Evolutionary conservation across 139 green algal genomes (phyloP).

Genomic region (Haematococcus sp.): DNA sequence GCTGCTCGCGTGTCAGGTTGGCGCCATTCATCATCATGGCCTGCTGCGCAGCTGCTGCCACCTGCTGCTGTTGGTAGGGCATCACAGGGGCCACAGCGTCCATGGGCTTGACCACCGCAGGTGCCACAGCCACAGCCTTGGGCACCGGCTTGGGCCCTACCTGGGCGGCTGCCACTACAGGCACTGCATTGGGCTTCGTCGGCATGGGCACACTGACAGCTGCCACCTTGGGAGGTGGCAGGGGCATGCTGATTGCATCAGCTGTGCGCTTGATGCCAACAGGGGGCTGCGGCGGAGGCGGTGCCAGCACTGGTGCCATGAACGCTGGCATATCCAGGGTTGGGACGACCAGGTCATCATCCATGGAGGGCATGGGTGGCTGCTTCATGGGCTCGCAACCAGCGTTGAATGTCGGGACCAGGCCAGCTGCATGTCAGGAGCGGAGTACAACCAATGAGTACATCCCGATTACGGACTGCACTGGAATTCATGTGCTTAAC

Average conservation of each 20-base stretch:
- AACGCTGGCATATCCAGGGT: not conserved
- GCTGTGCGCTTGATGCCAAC: conserved; percentile 1
- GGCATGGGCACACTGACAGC: not conserved
- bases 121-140: too few relatives aligned
- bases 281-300: not conserved
- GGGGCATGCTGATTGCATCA: not conserved
- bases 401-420: conserved; percentile 26
- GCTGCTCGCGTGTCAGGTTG: conserved; percentile 48
- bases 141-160: too few relatives aligned
- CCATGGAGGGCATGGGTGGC: not conserved
- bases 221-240: conserved; percentile 1
- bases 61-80: not conserved
- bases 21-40: conserved; percentile 5
- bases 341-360: conserved; percentile 10
- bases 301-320: not conserved
- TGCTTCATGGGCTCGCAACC: not conserved
- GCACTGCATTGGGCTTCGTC: too few relatives aligned
- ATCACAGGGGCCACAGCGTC: not conserved
- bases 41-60: not conserved
- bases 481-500: not conserved
- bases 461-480: not conserved
- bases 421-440: conserved; percentile 8
- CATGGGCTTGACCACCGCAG: not conserved
- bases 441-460: not conserved
- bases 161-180: too few relatives aligned